A percentile compares a stretch with the other conserved stretches of the same genome.
These are phyloP conservation scores for Stagonosporopsis rhizophila DNA, from an alignment of 2,329 filamentous ascomycete species.

Conservation along the genomic window DNA sequence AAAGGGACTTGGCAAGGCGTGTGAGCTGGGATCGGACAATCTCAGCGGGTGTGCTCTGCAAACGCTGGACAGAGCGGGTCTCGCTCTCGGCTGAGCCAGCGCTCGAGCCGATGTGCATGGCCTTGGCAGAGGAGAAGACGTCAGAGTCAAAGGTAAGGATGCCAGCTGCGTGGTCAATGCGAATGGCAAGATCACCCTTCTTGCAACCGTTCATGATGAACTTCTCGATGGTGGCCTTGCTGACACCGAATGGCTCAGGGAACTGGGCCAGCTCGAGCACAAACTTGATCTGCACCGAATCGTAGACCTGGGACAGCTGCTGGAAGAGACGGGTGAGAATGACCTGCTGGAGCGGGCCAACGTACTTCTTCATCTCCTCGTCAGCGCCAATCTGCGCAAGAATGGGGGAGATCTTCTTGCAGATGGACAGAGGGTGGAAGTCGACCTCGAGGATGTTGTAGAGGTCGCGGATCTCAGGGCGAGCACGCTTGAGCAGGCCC, in stretches of 20 bases:
- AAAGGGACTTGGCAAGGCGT: slow-evolving; percentile 87
- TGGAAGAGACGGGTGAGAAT: slow-evolving; percentile 98
- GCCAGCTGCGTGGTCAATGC: slow-evolving; percentile 93
- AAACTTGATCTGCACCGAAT: slow-evolving; percentile 93
- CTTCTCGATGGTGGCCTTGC: slow-evolving; percentile 91
- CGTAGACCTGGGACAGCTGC: slow-evolving; percentile 98
- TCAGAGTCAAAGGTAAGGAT: slow-evolving; percentile 97
- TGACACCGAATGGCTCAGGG: slow-evolving; percentile 95
- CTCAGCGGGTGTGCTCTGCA: slow-evolving; percentile 97
- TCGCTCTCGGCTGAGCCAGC: slow-evolving; percentile 89
- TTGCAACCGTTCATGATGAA: slow-evolving; percentile 99
- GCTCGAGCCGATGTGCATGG: slow-evolving; percentile 81
- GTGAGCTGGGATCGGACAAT: slow-evolving; percentile 95
- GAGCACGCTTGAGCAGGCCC: slow-evolving; percentile 88
- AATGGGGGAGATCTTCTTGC: slow-evolving; percentile 98
- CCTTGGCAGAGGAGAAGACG: slow-evolving; percentile 96
- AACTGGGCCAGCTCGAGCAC: slow-evolving; percentile 94
- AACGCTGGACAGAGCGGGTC: slow-evolving; percentile 83
- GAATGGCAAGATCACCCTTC: slow-evolving; percentile 96
- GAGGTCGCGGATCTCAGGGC: slow-evolving; percentile 92
- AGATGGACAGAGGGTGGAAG: slow-evolving; percentile 98
- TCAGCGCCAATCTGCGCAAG: slow-evolving; percentile 91
- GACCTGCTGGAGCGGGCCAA: slow-evolving; percentile 94
- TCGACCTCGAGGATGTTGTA: slow-evolving; percentile 99
- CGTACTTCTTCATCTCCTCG: slow-evolving; percentile 96